Evolutionary conservation across 768 basidiomycete genomes (phyloP), one percentile per base, ranked within the genome.

Genomic region (Phylloporus sp.): DNA sequence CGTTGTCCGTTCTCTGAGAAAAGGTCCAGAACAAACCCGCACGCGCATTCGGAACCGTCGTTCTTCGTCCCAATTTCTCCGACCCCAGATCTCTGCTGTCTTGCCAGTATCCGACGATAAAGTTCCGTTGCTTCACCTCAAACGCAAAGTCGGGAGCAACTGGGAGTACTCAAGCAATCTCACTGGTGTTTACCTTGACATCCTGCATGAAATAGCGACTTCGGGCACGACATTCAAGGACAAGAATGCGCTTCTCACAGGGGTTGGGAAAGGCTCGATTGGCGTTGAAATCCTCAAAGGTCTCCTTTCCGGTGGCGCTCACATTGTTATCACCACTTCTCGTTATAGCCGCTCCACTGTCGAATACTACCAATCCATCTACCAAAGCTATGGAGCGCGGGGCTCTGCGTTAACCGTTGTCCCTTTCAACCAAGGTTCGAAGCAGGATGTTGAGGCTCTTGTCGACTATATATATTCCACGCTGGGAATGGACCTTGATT

Each of bases 141-240:
- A 98, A 78, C 86, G 97, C 69, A 97, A 94, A 75, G 91, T 95
- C 28, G 97, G 95, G 32, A 81, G 81, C 16, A 86, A 80, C 61
- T 98, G 95, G 94, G 92, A 95, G 65, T 99, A 98, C 75, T 94
- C 91, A 63, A 92, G 89, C 73, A 98, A 98, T 72, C 76, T 99
- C 48, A 98, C 95, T 10, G 82, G 91, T 48, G 89, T 91, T 22
- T 97, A 99, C 71, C 82, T 99, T 57, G 97, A 99, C 64, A 88
- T 99, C 59, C 78, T 99, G 29, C 91, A 95, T 66, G 97, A 99
- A 72, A 98, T 99, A 60, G 97, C 97, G 6, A 97, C 97, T 0
- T 93, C 95, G 5, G 97, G 97, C 12, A 97, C 95, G 1, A 95
- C 94, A 1, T 99, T 98, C 80, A 90, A 95, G 71, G 95, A 95